phyloP scores from a whole-genome alignment of 2,329 filamentous ascomycete species.

The Pseudocercospora fuligena region DNA sequence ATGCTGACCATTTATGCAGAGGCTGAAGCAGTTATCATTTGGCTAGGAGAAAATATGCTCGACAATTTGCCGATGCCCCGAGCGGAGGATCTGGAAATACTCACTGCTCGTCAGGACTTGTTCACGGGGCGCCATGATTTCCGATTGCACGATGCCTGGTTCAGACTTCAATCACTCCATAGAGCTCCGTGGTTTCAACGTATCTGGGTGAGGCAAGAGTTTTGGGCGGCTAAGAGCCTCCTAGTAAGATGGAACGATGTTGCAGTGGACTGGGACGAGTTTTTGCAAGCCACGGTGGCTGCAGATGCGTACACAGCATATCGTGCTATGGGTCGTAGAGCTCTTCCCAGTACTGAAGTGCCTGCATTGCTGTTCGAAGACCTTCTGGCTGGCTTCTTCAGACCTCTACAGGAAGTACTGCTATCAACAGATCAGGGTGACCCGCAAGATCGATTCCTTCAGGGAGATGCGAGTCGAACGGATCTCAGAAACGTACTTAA shows the following conservation, averaged over 20 bases:
- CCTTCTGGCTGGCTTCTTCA: not conserved
- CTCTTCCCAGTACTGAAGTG: not conserved
- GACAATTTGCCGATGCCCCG: not conserved
- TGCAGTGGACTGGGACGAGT: not conserved
- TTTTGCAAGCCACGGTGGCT: not conserved
- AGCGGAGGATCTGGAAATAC: not conserved
- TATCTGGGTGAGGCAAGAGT: not conserved
- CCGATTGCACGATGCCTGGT: not conserved
- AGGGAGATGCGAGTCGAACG: not conserved
- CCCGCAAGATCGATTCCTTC: not conserved
- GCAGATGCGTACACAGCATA: not conserved
- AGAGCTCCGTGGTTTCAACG: not conserved
- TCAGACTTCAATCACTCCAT: not conserved
- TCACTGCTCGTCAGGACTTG: not conserved
- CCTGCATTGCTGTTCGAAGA: not conserved
- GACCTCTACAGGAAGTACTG: not conserved
- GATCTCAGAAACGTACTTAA: not conserved
- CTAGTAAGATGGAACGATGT: not conserved
- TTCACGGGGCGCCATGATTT: not conserved
- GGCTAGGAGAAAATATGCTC: not conserved
- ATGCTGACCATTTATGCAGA: constrained; percentile 15
- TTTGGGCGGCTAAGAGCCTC: not conserved
- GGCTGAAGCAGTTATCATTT: constrained; percentile 13
- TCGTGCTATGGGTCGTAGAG: not conserved
- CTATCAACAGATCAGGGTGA: not conserved